Conservation (phyloP, 495 filamentous ascomycete species). For the Penicillium verhagenii region DNA sequence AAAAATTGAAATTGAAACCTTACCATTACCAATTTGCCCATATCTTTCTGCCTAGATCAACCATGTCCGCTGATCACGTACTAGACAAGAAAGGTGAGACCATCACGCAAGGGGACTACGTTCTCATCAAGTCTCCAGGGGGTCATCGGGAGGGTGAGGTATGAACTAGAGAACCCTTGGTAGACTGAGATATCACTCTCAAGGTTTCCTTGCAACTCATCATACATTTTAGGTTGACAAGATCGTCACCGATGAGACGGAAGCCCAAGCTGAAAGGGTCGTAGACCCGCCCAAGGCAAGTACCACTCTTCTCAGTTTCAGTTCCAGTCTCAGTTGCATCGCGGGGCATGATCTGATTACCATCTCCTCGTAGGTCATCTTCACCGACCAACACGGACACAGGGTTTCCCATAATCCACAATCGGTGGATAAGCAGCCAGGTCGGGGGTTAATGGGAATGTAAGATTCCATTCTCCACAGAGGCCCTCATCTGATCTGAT, state of each 20-base stretch:
- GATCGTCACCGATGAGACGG: conserved; percentile 20
- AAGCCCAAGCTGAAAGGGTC: conserved; percentile 16
- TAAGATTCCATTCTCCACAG: background rate
- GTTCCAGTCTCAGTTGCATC: background rate
- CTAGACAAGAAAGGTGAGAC: conserved; percentile 17
- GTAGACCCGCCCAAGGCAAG: conserved; percentile 23
- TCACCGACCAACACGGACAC: conserved; percentile 29
- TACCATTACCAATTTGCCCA: too few relatives aligned
- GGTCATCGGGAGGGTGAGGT: conserved; percentile 24
- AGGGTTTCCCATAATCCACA: conserved; percentile 26
- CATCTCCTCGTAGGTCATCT: conserved; percentile 18
- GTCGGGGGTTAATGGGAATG: conserved; percentile 1
- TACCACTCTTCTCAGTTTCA: conserved; percentile 1
- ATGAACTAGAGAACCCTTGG: conserved; percentile 2
- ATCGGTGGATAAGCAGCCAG: conserved; percentile 16
- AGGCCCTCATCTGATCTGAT: background rate
- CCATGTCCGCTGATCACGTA: conserved; percentile 15
- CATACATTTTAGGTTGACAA: conserved; percentile 15
- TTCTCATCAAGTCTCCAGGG: conserved; percentile 18
- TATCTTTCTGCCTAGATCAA: background rate
- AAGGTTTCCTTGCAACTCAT: background rate
- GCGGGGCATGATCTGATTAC: background rate
- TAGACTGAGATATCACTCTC: background rate
- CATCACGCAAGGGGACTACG: conserved; percentile 18
- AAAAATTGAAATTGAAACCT: too few relatives aligned